Base-by-base conservation (phyloP, 306 rosid species). In the Rosa rugosa region DNA sequence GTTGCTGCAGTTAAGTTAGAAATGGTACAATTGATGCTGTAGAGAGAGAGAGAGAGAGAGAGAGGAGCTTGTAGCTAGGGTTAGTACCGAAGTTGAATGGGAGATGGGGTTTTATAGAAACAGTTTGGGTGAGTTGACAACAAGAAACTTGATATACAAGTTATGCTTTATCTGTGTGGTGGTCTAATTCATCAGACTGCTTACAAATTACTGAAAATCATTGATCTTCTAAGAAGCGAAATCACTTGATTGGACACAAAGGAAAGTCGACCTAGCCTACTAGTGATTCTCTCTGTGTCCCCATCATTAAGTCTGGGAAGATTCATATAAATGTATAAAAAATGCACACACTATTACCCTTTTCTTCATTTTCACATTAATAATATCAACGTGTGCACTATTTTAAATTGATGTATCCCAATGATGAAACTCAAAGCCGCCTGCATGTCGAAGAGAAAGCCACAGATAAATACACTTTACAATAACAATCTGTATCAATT, bases 191-290 rank as follows among this genome's bases (percentile, higher is more conserved):
- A 69, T 25, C 25, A 75, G 64, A 72, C 73, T 60, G 44, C 82
- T 83, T 72, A 25, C 60, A 65, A 75, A 75, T 42, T 42, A 83
- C 81, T 69, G 73, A 75, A 78, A 16, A 76, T 46, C 13, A 6
- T 16, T 65, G 70, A 65, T 65, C 76, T 22, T 5, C 71, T 75
- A 7, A 27, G 46, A 44, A 76, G 76, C 25, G 25, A 80, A 67
- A 82, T 80, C 76, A 22, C 69, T 85, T 78, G 88, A 78, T 87
- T 83, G 71, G 34, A 22, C 41, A 42, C 18, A 41, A 83, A 83
- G 88, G 72, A 81, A 83, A 83, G 88, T 53, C 18, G 67, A 12
- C 65, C 18, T 38, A 12, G 11, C 75, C 50, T 22, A 12, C 25
- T 31, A 44, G 25, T 11, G 73, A 72, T 44, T 73, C n/a, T n/a